Conservation (phyloP, 495 filamentous ascomycete species). For the Penicillium subrubescens region DNA sequence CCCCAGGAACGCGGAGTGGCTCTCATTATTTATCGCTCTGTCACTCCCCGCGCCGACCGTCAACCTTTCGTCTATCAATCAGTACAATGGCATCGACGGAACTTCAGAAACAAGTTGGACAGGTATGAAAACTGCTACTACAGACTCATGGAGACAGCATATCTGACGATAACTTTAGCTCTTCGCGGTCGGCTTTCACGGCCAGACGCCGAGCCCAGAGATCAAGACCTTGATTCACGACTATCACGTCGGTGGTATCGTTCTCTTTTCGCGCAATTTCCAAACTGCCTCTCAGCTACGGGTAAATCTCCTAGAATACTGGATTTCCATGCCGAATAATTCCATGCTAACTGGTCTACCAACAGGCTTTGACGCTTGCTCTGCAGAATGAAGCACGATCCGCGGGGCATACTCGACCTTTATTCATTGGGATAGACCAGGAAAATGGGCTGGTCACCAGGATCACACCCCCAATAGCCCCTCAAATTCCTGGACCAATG, state of each 20-base stretch:
- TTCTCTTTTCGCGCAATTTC: slow-evolving; percentile 52
- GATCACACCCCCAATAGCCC: slow-evolving; percentile 46
- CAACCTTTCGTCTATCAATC: not conserved
- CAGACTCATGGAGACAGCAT: not conserved
- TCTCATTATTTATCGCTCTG: slow-evolving; percentile 1
- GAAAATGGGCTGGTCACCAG: slow-evolving; percentile 49
- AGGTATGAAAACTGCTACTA: slow-evolving; percentile 18
- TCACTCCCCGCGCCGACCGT: slow-evolving; percentile 8
- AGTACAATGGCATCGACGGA: slow-evolving; percentile 26
- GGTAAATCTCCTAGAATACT: slow-evolving; percentile 18
- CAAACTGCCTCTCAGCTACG: slow-evolving; percentile 42
- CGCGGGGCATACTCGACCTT: slow-evolving; percentile 42
- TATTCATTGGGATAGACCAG: slow-evolving; percentile 49
- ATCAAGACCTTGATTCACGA: slow-evolving; percentile 51
- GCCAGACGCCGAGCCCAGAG: slow-evolving; percentile 44
- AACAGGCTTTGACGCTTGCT: slow-evolving; percentile 34
- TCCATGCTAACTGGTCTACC: slow-evolving; percentile 1
- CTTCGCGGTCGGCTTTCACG: slow-evolving; percentile 54
- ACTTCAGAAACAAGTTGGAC: slow-evolving; percentile 38
- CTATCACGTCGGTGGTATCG: slow-evolving; percentile 48
- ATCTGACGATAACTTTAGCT: slow-evolving; percentile 34
- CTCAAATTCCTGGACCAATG: slow-evolving; percentile 47
- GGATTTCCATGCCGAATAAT: not conserved
- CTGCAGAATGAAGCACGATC: slow-evolving; percentile 43
- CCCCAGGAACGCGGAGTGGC: not conserved